Evolutionary conservation across 2,329 filamentous ascomycete genomes (phyloP), one percentile per base, ranked within the genome.

Genomic region (Sclerotinia subarctica): DNA sequence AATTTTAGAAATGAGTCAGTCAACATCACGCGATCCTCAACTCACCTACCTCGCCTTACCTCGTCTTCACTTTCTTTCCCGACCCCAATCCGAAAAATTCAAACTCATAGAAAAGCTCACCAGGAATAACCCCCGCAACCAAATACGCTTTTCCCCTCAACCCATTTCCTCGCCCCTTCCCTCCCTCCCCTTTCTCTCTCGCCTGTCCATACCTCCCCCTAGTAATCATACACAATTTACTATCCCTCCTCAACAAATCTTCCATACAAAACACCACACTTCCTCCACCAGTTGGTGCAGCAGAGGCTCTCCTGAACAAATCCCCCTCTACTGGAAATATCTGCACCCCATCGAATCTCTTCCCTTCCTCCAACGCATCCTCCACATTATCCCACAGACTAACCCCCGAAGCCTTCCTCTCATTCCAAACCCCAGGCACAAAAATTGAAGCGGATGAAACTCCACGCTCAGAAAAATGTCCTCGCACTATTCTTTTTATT

Each of bases 51-150:
- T 26, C 13, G 19, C 13, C 56, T 19, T 1, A 47, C n/a, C 7
- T 62, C 3, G 15, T 5, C 2, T 11, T 29, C 6, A n/a, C 44
- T 21, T 15, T 5, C 8, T 15, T 24, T 6, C 5, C 19, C 24
- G 21, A 3, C 0, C 7, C 2, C 6, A 54, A 35, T 15, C 5
- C 13, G 11, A 6, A 54, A 10, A n/a, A 4, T 3, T 17, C 19
- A 35, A 35, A 35, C 2, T 42, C 38, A 42, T 6, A 21, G 7
- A 6, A 32, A n/a, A 17, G 35, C 58, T 62, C 58, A 62, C 58
- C 58, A 62, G 58, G 58, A 62, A 62, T 62, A 51, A 62, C 46
- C 13, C 58, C 58, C 21, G 35, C 58, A 62, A 62, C 46, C 58
- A 62, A 38, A 49, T 62, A 62, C 29, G 58, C 58, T n/a, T 51